Evolutionary conservation across 306 rosid species (phyloP).

Genomic region (Datisca glomerata): DNA sequence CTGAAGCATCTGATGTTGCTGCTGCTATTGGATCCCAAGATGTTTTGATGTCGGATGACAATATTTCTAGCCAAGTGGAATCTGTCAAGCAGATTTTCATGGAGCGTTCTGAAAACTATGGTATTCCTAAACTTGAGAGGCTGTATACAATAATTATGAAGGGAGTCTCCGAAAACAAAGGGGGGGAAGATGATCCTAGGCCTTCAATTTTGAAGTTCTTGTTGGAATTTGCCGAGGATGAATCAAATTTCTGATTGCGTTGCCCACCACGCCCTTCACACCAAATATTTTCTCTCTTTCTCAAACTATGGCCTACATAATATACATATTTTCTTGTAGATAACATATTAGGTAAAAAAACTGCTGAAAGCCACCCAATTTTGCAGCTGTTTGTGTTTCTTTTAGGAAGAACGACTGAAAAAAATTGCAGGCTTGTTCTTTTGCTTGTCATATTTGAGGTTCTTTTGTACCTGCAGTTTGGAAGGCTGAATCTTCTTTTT

Average conservation of each 20-base stretch:
- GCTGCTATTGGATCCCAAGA: constrained; percentile 27
- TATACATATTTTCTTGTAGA: too few relatives aligned
- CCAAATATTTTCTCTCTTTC: too few relatives aligned
- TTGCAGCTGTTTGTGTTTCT: too few relatives aligned
- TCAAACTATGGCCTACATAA: too few relatives aligned
- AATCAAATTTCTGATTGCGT: constrained; percentile 71
- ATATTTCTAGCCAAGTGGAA: constrained; percentile 39
- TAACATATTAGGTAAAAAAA: too few relatives aligned
- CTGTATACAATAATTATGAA: constrained; percentile 80
- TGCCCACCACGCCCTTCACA: too few relatives aligned
- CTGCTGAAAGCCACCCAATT: too few relatives aligned
- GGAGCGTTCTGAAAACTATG: constrained; percentile 41
- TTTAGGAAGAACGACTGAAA: too few relatives aligned
- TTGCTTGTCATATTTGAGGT: too few relatives aligned
- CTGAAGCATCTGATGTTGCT: constrained; percentile 22
- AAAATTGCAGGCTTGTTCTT: too few relatives aligned
- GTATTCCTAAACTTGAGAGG: constrained; percentile 82
- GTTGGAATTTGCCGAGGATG: constrained; percentile 57
- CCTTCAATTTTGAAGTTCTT: constrained; percentile 52
- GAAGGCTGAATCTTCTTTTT: too few relatives aligned
- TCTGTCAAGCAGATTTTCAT: constrained; percentile 39
- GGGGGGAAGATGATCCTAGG: constrained; percentile 34
- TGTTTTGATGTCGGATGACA: constrained; percentile 30
- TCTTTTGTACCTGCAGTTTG: too few relatives aligned
- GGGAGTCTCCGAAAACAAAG: constrained; percentile 54